Evolutionary conservation across 2,329 filamentous ascomycete genomes (phyloP).

Genomic region (Aspergillus carbonarius): DNA sequence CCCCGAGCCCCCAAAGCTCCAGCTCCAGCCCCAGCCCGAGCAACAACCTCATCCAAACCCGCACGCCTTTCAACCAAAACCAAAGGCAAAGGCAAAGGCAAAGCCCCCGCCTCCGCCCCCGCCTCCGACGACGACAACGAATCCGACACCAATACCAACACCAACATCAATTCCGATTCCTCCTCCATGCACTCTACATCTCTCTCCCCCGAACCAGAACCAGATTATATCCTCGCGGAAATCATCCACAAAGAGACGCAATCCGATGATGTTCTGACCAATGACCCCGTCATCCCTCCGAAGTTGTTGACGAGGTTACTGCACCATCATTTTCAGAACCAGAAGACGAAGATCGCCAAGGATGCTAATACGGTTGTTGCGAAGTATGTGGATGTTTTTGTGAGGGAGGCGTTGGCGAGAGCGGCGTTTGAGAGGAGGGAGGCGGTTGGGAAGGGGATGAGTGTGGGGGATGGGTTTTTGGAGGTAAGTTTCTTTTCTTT

Average conservation of each 20-base stretch:
- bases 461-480: slow-evolving; percentile 60
- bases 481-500: slow-evolving; percentile 58
- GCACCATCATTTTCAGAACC: slow-evolving; percentile 72
- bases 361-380: slow-evolving; percentile 75
- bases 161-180: slow-evolving; percentile 4
- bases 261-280: slow-evolving; percentile 31
- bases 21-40: slow-evolving; percentile 7
- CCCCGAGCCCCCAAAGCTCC: slow-evolving; percentile 3
- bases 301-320: slow-evolving; percentile 74
- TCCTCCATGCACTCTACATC: slow-evolving; percentile 7
- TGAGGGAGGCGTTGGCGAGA: slow-evolving; percentile 81
- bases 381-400: slow-evolving; percentile 88
- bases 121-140: neutral
- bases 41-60: slow-evolving; percentile 8
- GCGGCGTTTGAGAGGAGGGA: slow-evolving; percentile 67
- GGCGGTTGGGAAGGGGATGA: slow-evolving; percentile 31
- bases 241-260: slow-evolving; percentile 32
- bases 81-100: slow-evolving; percentile 9
- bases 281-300: slow-evolving; percentile 60
- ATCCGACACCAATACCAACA: slow-evolving; percentile 8
- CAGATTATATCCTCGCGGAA: slow-evolving; percentile 50
- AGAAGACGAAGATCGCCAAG: slow-evolving; percentile 69
- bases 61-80: slow-evolving; percentile 10
- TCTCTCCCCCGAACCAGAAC: slow-evolving; percentile 32
- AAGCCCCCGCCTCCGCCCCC: slow-evolving; percentile 4